Evolutionary conservation across 108 stramenopile genomes (phyloP), one percentile per base, ranked within the genome.

Genomic region (Skeletonema marinoi): DNA sequence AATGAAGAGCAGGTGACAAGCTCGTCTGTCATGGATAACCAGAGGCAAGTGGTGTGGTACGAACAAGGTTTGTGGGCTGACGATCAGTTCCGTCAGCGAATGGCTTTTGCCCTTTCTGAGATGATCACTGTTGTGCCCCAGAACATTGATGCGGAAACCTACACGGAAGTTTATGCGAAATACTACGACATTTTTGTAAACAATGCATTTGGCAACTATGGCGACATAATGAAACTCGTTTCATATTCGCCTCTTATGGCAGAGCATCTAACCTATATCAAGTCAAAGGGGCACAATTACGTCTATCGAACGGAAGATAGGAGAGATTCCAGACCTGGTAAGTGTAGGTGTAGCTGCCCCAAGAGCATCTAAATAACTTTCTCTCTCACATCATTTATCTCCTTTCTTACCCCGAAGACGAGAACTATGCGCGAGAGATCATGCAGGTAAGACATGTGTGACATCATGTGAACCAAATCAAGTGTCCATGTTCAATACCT

Each of bases 1-100:
- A 42, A 73, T 58, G 83, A 70, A 65, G 13, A 6, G 12, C 17
- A 13, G 11, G 5, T n/a, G 54, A 46, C 58, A 39, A 69, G 44
- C 5, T 42, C 36, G 17, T 35, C 16, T 14, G 36, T 19, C 32
- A 32, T 70, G 42, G 65, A 80, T 35, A 78, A 80, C 31, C 80
- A 81, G 44, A 81, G 76, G 65, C 33, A 35, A 4, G 66, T 71
- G 16, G 82, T 88, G 14, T 88, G 83, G 85, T 74, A 70, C 14
- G 73, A 76, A 60, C 51, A 79, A 0, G 87, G 72, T 2, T 36
- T 88, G 39, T 38, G 14, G 30, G 71, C 65, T 19, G 31, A 33
- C 25, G 92, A 90, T 68, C 94, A 95, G 71, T 73, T 95, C 2
- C 75, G 94, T 30, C 94, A 95, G 68, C 75, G 92, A 12, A 75